Evolutionary conservation across 2,329 filamentous ascomycete species (phyloP), one percentile per base, ranked within the genome.

Genomic region (Helminthosporium solani): DNA sequence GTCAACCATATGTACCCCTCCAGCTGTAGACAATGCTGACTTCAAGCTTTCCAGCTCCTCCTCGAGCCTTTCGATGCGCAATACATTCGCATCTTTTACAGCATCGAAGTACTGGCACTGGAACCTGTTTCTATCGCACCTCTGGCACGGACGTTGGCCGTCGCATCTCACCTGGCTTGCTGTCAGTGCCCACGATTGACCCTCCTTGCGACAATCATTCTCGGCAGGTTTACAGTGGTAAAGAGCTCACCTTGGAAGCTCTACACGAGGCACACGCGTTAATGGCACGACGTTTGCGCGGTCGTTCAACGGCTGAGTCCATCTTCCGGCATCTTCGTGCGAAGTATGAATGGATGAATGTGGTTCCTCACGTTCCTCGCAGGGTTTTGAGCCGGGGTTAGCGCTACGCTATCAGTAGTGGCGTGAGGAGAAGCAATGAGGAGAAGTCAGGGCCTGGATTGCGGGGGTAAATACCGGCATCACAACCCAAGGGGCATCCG

Each of bases 201-300:
- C n/a, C n/a, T n/a, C n/a, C n/a, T 5, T 35, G 4, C 19, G 33
- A 15, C 33, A 18, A 35, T 18, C 12, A 18, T 35, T 35, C 7
- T 35, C 33, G 9, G 33, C 16, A 19, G 7, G 8, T 5, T 5
- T 6, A 20, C 7, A 6, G 16, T 35, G 5, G 33, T 5, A 5
- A 15, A 2, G 3, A 9, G 27, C 35, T 15, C 20, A 25, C 35
- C 35, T 68, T 68, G 19, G 64, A 64, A 6, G 54, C 54, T 30
- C 65, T 61, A 46, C 65, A 68, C 20, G 43, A 36, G 21, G 49
- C 45, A 49, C 65, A 68, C 12, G 64, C 64, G 40, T 66, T 61
- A 51, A 67, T 66, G 9, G 63, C 64, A 21, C 64, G 58, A 18
- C 63, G 58, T 57, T 67, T 67, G 25, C 64, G 62, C 20, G 60